Base-by-base conservation (phyloP, 164 flowering plant genomes). In the Magnolia officinalis region DNA sequence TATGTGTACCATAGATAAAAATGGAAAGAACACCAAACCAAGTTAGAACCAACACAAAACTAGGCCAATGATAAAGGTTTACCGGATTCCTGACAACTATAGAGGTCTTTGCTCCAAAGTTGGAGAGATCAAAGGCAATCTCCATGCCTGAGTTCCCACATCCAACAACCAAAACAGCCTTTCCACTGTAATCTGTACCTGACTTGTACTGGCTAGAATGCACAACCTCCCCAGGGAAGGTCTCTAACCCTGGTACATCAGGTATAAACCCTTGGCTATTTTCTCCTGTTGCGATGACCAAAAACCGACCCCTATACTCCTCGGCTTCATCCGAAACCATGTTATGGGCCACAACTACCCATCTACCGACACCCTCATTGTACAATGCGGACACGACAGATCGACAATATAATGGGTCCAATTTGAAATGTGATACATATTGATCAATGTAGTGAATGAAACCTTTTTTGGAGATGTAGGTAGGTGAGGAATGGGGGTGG, bases 71-170 rank as follows among this genome's bases (percentile, higher is more conserved):
- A 4, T 11, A 63, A 18, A 58, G 14, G 19, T 8, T 63, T 73
- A 73, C 75, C 75, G 66, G 50, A n/a, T n/a, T 21, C 21, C 69
- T 19, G 23, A 61, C 16, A 18, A 29, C 69, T 2, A 91, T 80
- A 50, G 89, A 88, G 20, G 90, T 78, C 31, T 79, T 82, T 58
- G 89, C 94, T 2, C 86, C 87, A 72, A 71, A 74, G 55, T 84
- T 78, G 0, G 80, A 71, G 2, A 92, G 74, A 74, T 89, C 94
- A 24, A 75, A 76, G 0, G 90, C 89, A 59, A 92, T 87, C 68
- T 92, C 96, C 94, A 90, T 89, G 61, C 94, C 94, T 6, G 94
- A 92, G 70, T 92, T 92, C 0, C 94, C 96, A 23, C 86, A 75
- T 29, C 96, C 96, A 71, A 91, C 94, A 19, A 91, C 94, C 79